phyloP scores from a whole-genome alignment of 805 yeast species.

The Hanseniaspora taiwanica region DNA sequence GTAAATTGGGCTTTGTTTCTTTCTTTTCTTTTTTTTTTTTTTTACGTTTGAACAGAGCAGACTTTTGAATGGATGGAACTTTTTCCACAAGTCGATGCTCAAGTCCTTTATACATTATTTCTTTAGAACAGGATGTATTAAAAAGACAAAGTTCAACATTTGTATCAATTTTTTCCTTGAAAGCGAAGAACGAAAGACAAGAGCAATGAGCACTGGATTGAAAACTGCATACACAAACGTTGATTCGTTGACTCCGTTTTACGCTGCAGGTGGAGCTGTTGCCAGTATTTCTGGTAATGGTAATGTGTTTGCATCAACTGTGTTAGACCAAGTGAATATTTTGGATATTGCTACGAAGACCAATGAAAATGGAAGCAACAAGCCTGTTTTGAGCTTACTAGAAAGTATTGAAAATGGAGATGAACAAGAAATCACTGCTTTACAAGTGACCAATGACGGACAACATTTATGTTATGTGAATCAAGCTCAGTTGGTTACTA shows the following conservation, averaged over 20 bases:
- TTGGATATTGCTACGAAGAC: slow-evolving; percentile 49
- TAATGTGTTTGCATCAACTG: slow-evolving; percentile 59
- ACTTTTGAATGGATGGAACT: too few relatives aligned
- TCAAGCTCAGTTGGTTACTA: slow-evolving; percentile 68
- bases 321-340: slow-evolving; percentile 62
- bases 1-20: too few relatives aligned
- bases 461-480: slow-evolving; percentile 56
- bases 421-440: slow-evolving; percentile 64
- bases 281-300: slow-evolving; percentile 57
- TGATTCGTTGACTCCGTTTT: slow-evolving; percentile 60
- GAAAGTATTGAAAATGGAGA: slow-evolving; percentile 67
- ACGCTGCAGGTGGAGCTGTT: slow-evolving; percentile 64
- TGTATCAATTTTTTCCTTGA: too few relatives aligned
- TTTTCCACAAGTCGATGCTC: too few relatives aligned
- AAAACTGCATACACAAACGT: slow-evolving; percentile 22
- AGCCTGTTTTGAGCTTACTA: slow-evolving; percentile 15
- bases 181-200: too few relatives aligned
- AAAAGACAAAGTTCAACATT: too few relatives aligned
- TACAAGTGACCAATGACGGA: slow-evolving; percentile 70
- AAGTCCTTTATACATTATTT: too few relatives aligned
- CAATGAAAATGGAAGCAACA: slow-evolving; percentile 12
- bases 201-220: slow-evolving; percentile 11
- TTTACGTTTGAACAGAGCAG: too few relatives aligned
- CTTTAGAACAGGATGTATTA: too few relatives aligned
- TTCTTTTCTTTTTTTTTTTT: neutral